A percentile compares a stretch with the other conserved stretches of the same genome.
These are phyloP conservation scores for Sodiomyces alkalinus DNA, from an alignment of 2,329 filamentous ascomycete species.

Conservation along the genomic window DNA sequence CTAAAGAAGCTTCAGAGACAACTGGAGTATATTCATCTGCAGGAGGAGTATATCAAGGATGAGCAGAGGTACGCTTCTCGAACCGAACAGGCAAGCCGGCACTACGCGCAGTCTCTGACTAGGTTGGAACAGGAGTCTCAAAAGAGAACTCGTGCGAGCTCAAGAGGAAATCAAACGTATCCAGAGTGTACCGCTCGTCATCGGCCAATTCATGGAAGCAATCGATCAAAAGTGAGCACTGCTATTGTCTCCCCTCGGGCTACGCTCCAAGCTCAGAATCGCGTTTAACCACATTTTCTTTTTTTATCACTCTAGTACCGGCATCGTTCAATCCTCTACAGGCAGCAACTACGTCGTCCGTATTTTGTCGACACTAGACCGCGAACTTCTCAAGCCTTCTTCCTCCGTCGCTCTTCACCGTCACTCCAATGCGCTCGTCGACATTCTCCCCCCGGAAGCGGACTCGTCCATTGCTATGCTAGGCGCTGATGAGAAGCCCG, in stretches of 20 bases:
- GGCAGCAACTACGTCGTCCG: conserved; percentile 98
- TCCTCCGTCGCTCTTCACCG: conserved; percentile 95
- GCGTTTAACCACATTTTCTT: conserved; percentile 4
- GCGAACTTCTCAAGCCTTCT: conserved; percentile 93
- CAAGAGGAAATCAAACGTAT: conserved; percentile 99
- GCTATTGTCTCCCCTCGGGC: neutral
- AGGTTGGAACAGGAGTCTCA: conserved; percentile 56
- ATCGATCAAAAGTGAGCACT: conserved; percentile 86
- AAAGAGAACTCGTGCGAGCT: conserved; percentile 89
- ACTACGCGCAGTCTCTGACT: conserved; percentile 8
- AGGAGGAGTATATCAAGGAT: conserved; percentile 99
- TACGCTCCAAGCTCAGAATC: neutral
- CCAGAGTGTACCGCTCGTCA: conserved; percentile 93
- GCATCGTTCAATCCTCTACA: conserved; percentile 95
- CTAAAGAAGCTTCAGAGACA: conserved; percentile 95
- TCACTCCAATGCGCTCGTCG: conserved; percentile 95
- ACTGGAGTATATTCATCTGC: conserved; percentile 91
- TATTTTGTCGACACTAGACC: conserved; percentile 94
- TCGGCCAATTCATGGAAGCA: conserved; percentile 99
- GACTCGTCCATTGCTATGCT: conserved; percentile 99
- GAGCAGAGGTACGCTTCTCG: conserved; percentile 67
- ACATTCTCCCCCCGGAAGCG: conserved; percentile 96
- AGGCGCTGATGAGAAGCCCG: conserved; percentile 89
- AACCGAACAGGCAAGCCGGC: neutral
- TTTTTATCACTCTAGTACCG: conserved; percentile 57